phyloP scores from a whole-genome alignment of 345 rosid genomes.

The Salix purpurea region DNA sequence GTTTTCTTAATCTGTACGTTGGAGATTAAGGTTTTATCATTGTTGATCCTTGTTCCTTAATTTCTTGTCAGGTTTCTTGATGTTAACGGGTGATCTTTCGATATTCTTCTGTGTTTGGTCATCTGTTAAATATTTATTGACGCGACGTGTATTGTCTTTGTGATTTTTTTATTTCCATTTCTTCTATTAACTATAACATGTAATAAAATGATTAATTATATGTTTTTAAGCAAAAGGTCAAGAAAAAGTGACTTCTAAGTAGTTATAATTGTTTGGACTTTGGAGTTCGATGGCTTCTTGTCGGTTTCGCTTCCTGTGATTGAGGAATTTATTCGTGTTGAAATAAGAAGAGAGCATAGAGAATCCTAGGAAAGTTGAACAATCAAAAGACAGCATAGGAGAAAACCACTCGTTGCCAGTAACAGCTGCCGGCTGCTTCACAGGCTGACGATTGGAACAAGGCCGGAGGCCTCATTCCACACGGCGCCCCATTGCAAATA shows the following conservation, averaged over 20 bases:
- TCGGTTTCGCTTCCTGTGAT: too few relatives aligned
- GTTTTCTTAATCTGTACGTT: neutral
- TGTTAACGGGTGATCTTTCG: too few relatives aligned
- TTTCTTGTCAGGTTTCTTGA: too few relatives aligned
- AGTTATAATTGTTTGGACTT: neutral
- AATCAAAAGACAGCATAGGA: neutral
- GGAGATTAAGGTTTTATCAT: too few relatives aligned
- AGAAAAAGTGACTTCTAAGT: slow-evolving; percentile 8
- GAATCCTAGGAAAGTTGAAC: neutral
- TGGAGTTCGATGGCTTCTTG: too few relatives aligned
- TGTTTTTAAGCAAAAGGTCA: neutral
- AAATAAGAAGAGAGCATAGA: too few relatives aligned
- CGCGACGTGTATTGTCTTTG: neutral
- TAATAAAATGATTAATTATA: too few relatives aligned
- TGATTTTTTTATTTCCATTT: neutral
- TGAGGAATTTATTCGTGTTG: too few relatives aligned
- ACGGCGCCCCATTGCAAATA: neutral
- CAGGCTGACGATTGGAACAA: neutral
- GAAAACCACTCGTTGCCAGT: neutral
- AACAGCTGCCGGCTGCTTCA: neutral
- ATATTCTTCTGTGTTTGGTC: too few relatives aligned
- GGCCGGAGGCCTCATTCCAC: neutral
- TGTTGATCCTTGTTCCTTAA: too few relatives aligned
- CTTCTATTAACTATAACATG: neutral
- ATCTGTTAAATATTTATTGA: too few relatives aligned